Percentiles rank a stretch among this genome's conserved stretches.
phyloP scores from a whole-genome alignment of 1,139 yeast species.

The Pichia sp. region DNA sequence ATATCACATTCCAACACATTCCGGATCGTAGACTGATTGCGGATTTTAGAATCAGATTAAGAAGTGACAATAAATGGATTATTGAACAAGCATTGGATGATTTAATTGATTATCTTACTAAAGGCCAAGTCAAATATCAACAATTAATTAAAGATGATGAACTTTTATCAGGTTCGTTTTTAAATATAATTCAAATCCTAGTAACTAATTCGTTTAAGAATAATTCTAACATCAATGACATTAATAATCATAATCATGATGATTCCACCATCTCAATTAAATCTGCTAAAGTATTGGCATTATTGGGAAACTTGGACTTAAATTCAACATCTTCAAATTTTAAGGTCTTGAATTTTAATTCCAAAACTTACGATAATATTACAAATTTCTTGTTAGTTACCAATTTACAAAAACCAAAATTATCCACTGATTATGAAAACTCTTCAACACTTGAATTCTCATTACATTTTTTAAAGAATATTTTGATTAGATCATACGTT shows the following conservation, averaged over 20 bases:
- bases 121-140: slow-evolving; percentile 32
- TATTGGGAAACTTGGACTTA: slow-evolving; percentile 74
- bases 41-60: slow-evolving; percentile 51
- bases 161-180: slow-evolving; percentile 1
- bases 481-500: slow-evolving; percentile 75
- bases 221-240: not conserved
- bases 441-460: slow-evolving; percentile 65
- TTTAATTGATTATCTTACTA: slow-evolving; percentile 44
- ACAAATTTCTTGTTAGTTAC: slow-evolving; percentile 14
- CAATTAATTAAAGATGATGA: slow-evolving; percentile 8
- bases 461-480: slow-evolving; percentile 56
- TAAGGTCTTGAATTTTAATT: not conserved
- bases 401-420: slow-evolving; percentile 3
- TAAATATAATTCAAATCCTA: slow-evolving; percentile 2
- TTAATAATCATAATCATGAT: not conserved
- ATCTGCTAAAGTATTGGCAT: slow-evolving; percentile 66
- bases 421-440: slow-evolving; percentile 29
- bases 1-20: slow-evolving; percentile 12
- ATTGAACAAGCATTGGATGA: slow-evolving; percentile 75
- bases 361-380: slow-evolving; percentile 12
- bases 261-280: slow-evolving; percentile 44
- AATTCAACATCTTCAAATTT: not conserved
- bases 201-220: slow-evolving; percentile 4
- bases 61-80: slow-evolving; percentile 67
- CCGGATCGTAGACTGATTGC: slow-evolving; percentile 27